Evolutionary conservation across 208 protist genomes (phyloP), one percentile per base, ranked within the genome.

Genomic region (Leishmania aethiopica): DNA sequence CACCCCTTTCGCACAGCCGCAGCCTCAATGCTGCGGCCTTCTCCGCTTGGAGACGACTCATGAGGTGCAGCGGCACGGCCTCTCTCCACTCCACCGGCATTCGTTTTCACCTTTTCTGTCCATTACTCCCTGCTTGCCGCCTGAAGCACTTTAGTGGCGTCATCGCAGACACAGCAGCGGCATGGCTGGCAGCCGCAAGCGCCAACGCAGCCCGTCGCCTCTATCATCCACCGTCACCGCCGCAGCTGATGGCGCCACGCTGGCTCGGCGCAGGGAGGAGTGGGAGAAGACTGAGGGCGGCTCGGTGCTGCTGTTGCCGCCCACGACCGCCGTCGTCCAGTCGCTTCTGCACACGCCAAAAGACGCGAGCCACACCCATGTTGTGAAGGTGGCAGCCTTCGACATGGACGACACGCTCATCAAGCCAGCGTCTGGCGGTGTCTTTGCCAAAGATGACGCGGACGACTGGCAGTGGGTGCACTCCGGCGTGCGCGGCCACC

Each of bases 401-500:
- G 94, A 97, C 80, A 73, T 97, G 71, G 92, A 95, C 57, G 90
- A 97, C 85, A 96, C 94, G 35, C 42, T 94, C 66, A 89, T 97
- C 40, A 86, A 88, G 79, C 88, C 91, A 11, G 82, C 80, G 70
- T 92, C 70, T 22, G 92, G 92, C 15, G 84, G 85, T 32, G 91
- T 92, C 25, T 95, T 95, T 67, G 66, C 94, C 17, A 88, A 86
- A 32, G 90, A 92, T 60, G 88, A 92, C 64, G 83, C 92, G 15
- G 74, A 73, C 1, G 92, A 95, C 83, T 97, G 94, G 94, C 77
- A 88, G 59, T 96, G 88, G 88, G 76, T 93, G 64, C 80, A 88
- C 74, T 84, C 89, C 19, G 42, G 71, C 10, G 91, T 96, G 8
- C 83, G 85, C 3, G 45, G 49, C 2, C 77, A 89, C 75, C 80